phyloP scores from a whole-genome alignment of 225 moss, liverwort and hornwort species.

The Marchantia paleacea region DNA sequence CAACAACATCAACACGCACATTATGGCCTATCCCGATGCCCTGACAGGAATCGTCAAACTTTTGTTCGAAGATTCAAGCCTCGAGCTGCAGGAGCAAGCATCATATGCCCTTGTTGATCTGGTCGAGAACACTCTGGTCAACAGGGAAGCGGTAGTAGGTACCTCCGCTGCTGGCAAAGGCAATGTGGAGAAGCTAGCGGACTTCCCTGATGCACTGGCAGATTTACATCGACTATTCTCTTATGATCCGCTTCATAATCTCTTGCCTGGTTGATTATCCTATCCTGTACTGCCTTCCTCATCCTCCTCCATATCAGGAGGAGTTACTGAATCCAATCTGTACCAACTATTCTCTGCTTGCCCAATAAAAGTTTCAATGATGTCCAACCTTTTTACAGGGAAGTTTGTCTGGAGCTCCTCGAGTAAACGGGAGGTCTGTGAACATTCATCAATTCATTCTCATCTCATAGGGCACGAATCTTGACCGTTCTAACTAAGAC shows the following conservation, averaged over 20 bases:
- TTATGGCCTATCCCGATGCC: conserved; percentile 23
- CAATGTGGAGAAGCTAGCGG: conserved; percentile 31
- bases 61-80: conserved; percentile 20
- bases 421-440: no score
- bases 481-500: no score
- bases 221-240: conserved; percentile 20
- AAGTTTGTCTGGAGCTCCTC: no score
- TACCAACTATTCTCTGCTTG: no score
- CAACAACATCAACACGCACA: neutral
- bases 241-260: neutral
- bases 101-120: conserved; percentile 24
- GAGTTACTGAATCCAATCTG: no score
- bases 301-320: no score
- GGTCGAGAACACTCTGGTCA: conserved; percentile 37
- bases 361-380: no score
- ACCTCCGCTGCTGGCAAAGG: neutral
- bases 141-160: conserved; percentile 10
- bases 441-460: no score
- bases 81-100: conserved; percentile 25
- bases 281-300: no score
- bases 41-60: conserved; percentile 28
- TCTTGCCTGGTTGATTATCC: neutral
- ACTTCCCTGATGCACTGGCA: conserved; percentile 35
- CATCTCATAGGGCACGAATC: no score
- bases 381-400: no score